Conservation (phyloP, 495 filamentous ascomycete genomes). For the Delitschia confertaspora region DNA sequence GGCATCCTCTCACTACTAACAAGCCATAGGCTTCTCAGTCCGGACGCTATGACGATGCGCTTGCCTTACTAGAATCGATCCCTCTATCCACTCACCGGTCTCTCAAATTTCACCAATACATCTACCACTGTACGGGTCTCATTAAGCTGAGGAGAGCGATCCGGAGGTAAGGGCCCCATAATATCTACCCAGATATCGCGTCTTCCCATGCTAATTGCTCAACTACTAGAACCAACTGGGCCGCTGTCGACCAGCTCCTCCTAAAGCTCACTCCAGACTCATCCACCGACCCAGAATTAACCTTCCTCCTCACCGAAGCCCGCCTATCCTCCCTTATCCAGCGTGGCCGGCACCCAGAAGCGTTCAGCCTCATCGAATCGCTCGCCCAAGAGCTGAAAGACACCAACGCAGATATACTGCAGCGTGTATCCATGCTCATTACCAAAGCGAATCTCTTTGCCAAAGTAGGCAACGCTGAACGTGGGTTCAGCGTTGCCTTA, state of each 20-base stretch:
- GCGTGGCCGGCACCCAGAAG: constrained; percentile 50
- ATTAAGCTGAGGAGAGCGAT: constrained; percentile 23
- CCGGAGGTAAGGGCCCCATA: constrained; percentile 9
- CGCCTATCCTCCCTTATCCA: constrained; percentile 65
- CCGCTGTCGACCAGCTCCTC: constrained; percentile 7
- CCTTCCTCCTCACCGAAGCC: constrained; percentile 58
- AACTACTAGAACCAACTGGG: constrained; percentile 20
- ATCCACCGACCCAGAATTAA: constrained; percentile 54
- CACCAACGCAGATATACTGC: constrained; percentile 62
- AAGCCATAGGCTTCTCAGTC: constrained; percentile 44
- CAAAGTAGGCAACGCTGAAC: constrained; percentile 60
- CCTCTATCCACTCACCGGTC: constrained; percentile 59
- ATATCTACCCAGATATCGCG: neutral
- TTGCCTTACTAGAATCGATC: constrained; percentile 57
- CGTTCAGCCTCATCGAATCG: constrained; percentile 60
- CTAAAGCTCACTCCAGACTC: constrained; percentile 10
- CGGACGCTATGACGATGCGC: constrained; percentile 65
- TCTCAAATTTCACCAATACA: constrained; percentile 67
- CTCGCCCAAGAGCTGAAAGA: constrained; percentile 56
- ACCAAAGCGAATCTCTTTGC: constrained; percentile 68
- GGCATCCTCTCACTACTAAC: constrained; percentile 19
- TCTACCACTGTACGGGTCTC: constrained; percentile 45
- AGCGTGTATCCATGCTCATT: constrained; percentile 65
- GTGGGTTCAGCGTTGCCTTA: constrained; percentile 74
- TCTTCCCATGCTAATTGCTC: constrained; percentile 1